phyloP scores from a whole-genome alignment of 139 green algal species.

The Chlamydomonas eustigma region DNA sequence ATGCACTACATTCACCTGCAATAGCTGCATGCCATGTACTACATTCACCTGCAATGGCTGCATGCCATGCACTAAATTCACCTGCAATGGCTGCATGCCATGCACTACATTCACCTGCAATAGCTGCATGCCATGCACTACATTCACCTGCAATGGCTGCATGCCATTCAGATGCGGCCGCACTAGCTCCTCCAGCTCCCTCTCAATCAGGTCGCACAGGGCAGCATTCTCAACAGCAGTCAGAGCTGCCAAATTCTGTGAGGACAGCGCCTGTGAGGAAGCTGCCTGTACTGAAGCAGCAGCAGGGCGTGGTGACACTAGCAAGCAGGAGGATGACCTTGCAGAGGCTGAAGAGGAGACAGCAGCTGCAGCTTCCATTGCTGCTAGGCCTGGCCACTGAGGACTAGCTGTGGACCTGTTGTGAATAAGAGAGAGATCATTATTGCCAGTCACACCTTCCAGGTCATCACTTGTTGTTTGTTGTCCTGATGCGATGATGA shows the following conservation, averaged over 20 bases:
- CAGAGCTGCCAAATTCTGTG: not conserved
- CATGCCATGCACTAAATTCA: not conserved
- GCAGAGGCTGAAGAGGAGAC: not conserved
- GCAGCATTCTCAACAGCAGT: not conserved
- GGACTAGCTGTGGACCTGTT: too few relatives aligned
- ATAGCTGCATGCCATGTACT: not conserved
- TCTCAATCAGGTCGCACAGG: conserved; percentile 15
- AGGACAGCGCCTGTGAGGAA: not conserved
- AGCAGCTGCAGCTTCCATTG: not conserved
- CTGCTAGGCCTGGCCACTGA: not conserved
- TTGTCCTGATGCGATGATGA: not conserved
- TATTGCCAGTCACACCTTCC: not conserved
- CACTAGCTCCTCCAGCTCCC: conserved; percentile 17
- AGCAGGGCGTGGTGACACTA: not conserved
- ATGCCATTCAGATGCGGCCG: conserved; percentile 7
- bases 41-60: not conserved
- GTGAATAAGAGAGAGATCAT: too few relatives aligned
- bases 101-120: not conserved
- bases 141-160: not conserved
- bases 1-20: not conserved
- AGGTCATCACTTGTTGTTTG: not conserved
- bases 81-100: not conserved
- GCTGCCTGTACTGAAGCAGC: not conserved
- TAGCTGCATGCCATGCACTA: not conserved
- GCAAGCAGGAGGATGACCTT: not conserved